Evolutionary conservation across 2,329 filamentous ascomycete genomes (phyloP), one percentile per base, ranked within the genome.

Genomic region (Phaeosphaeria sp.): DNA sequence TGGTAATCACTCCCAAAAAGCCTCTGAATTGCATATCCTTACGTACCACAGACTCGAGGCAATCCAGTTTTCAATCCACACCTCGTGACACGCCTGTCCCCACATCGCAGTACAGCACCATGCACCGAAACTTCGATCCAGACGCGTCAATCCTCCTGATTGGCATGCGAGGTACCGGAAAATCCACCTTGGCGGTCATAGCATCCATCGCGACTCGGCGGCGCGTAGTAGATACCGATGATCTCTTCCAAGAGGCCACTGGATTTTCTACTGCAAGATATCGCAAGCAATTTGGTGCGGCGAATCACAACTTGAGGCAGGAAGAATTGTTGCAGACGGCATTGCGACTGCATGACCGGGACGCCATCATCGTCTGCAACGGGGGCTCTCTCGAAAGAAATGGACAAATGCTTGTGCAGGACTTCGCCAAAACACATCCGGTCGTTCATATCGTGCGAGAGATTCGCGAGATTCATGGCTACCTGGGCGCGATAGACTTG

Each of bases 161-260:
- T 21, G 91, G 91, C 2, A 87, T 92, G 55, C 86, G 89, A 15
- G 91, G 90, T 11, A 87, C 89, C 5, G 91, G 91, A 17, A 93
- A 93, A 74, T 90, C 89, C 1, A 92, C 89, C 1, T 79, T 93
- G 11, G 91, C 88, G 15, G 85, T 93, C 48, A 91, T 93, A 60
- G 88, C 90, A 6, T 90, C 90, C 0, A 87, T 88, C 7, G 89
- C 89, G 49, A 87, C 91, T 74, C 86, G 87, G 52, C 83, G 89
- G 42, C 86, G 86, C 52, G 81, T 93, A 2, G 79, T 93, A 52
- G 90, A 93, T 60, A 83, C 88, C 33, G 90, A 93, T 62, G 82
- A 83, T 42, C 82, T 84, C 47, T 93, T 94, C 64, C 83, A 88
- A 43, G 85, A 90, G 51, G 78, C 81, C 3, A 87, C 86, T 0